Conservation (phyloP, 805 yeast genomes). For the Blastobotrys robertii region DNA sequence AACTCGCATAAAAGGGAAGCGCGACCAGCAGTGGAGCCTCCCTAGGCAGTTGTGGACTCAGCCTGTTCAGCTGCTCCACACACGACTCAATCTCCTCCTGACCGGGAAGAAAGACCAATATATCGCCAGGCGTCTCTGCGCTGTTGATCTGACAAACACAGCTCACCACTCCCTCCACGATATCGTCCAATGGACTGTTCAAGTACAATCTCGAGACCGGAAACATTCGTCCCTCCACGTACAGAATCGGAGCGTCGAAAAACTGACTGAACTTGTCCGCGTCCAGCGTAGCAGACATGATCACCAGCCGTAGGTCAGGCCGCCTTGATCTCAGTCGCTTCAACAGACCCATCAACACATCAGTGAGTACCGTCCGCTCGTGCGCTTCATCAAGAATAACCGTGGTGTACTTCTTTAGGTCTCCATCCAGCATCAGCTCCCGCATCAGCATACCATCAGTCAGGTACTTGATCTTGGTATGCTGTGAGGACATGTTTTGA, state of each 20-base stretch:
- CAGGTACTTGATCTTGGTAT: constrained; percentile 69
- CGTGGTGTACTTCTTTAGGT: constrained; percentile 56
- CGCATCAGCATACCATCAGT: constrained; percentile 97
- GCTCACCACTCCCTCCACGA: constrained; percentile 69
- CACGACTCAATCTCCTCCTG: constrained; percentile 95
- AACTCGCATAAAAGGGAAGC: constrained; percentile 86
- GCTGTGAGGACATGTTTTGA: constrained; percentile 50
- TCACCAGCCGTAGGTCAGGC: constrained; percentile 55
- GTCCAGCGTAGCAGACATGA: constrained; percentile 96
- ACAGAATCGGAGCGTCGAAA: constrained; percentile 76
- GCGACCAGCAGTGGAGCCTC: constrained; percentile 71
- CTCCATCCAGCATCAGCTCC: constrained; percentile 72
- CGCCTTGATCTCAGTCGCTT: constrained; percentile 54
- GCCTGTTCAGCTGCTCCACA: constrained; percentile 46
- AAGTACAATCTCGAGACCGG: constrained; percentile 70
- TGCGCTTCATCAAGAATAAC: constrained; percentile 94
- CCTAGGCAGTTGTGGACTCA: constrained; percentile 54
- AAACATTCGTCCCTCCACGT: constrained; percentile 82
- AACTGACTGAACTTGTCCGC: constrained; percentile 77
- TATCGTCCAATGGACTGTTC: constrained; percentile 58
- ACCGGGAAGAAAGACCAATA: constrained; percentile 88
- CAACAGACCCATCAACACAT: constrained; percentile 78
- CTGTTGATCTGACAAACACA: constrained; percentile 69
- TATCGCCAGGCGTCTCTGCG: constrained; percentile 72
- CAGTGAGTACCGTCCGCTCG: constrained; percentile 89